A percentile compares a stretch with the other conserved stretches of the same genome.
phyloP scores from a whole-genome alignment of 1,284 basidiomycete species.

The Trichosporon asahii region DNA sequence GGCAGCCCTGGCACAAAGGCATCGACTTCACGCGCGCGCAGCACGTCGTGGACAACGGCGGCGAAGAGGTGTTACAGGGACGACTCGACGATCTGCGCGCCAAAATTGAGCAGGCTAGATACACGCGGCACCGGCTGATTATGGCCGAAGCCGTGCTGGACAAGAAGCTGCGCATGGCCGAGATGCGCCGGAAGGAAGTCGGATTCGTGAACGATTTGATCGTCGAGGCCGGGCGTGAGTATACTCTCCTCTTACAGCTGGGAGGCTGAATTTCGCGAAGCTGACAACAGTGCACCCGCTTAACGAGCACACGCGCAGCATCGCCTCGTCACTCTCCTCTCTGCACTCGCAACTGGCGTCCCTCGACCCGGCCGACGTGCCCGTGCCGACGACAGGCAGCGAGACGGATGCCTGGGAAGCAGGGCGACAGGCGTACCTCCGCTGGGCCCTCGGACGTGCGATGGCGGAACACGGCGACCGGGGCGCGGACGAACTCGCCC shows the following conservation, averaged over 20 bases:
- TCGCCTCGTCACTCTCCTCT: slow-evolving; percentile 28
- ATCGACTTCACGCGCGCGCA: slow-evolving; percentile 49
- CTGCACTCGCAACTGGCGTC: slow-evolving; percentile 28
- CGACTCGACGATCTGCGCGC: slow-evolving; percentile 39
- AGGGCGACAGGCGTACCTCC: slow-evolving; percentile 49
- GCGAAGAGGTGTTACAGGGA: slow-evolving; percentile 35
- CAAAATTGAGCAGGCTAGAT: slow-evolving; percentile 47
- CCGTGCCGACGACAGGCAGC: not conserved
- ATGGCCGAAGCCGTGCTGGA: slow-evolving; percentile 45
- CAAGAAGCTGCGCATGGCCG: slow-evolving; percentile 37
- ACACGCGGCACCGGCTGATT: slow-evolving; percentile 37
- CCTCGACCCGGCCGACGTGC: not conserved
- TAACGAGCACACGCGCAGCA: slow-evolving; percentile 28
- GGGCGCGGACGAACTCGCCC: slow-evolving; percentile 20
- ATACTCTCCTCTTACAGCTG: too few relatives aligned
- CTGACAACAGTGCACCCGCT: slow-evolving; percentile 41
- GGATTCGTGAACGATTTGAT: slow-evolving; percentile 46
- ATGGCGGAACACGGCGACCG: slow-evolving; percentile 18
- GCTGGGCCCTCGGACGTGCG: slow-evolving; percentile 45
- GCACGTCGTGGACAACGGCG: slow-evolving; percentile 38
- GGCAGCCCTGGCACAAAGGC: slow-evolving; percentile 49
- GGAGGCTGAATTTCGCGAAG: too few relatives aligned
- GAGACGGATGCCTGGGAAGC: slow-evolving; percentile 42
- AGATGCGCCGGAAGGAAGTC: slow-evolving; percentile 44
- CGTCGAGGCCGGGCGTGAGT: slow-evolving; percentile 37